A percentile compares a stretch with the other conserved stretches of the same genome.
Conservation (phyloP, 441 rosid genomes). For the Viola pubescens region DNA sequence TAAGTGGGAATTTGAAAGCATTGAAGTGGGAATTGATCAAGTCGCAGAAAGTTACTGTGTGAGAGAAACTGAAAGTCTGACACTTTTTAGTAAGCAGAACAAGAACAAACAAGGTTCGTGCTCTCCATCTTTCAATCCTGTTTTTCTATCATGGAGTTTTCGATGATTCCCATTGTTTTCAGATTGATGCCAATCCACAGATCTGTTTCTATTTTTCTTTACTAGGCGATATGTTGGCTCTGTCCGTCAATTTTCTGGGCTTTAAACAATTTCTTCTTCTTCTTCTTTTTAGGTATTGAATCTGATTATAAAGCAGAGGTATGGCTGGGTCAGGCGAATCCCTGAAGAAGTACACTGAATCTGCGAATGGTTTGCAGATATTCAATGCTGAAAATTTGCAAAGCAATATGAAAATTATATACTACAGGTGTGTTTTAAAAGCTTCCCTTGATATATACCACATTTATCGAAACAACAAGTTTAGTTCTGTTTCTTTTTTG, state of each 20-base stretch:
- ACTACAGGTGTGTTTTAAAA: constrained; percentile 60
- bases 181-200: neutral
- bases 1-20: no score
- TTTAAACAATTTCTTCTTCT: neutral
- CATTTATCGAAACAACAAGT: no score
- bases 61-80: no score
- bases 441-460: neutral
- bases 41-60: no score
- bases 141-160: neutral
- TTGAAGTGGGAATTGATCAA: no score
- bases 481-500: neutral
- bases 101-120: no score
- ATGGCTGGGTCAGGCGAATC: constrained; percentile 54
- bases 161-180: neutral
- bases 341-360: constrained; percentile 56
- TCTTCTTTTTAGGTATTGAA: neutral
- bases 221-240: no score
- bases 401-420: constrained; percentile 79
- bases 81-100: no score
- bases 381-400: constrained; percentile 74
- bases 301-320: constrained; percentile 6
- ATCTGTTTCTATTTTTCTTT: constrained; percentile 9
- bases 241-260: no score
- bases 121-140: neutral
- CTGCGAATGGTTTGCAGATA: constrained; percentile 47